Percentiles rank a stretch among this genome's conserved stretches.
phyloP scores from a whole-genome alignment of 2,329 filamentous ascomycete species.

The Didymella pinodella region DNA sequence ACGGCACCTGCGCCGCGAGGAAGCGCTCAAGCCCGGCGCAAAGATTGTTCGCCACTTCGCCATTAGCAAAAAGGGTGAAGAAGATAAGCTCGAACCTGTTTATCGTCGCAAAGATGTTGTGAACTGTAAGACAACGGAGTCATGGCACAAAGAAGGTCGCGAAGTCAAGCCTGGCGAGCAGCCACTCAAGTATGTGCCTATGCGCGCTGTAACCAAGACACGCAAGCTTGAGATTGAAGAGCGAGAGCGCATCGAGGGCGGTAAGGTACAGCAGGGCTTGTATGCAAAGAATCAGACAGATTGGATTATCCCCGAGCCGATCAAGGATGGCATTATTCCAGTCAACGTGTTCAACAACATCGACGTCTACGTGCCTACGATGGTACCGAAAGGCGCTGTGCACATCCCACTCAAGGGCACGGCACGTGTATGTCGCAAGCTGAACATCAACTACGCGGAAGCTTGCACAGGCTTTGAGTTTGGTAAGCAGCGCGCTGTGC shows the following conservation, averaged over 20 bases:
- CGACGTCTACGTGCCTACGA: conserved; percentile 90
- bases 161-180: conserved; percentile 73
- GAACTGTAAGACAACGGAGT: conserved; percentile 88
- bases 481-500: conserved; percentile 90
- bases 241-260: conserved; percentile 76
- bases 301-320: conserved; percentile 92
- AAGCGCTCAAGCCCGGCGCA: conserved; percentile 77
- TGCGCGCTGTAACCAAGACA: conserved; percentile 87
- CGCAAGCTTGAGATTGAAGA: conserved; percentile 90
- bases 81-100: conserved; percentile 78
- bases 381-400: conserved; percentile 85
- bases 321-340: conserved; percentile 83
- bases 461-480: conserved; percentile 98
- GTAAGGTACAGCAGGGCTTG: conserved; percentile 85
- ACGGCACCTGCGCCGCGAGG: conserved; percentile 88
- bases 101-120: conserved; percentile 82
- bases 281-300: conserved; percentile 88
- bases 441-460: conserved; percentile 89
- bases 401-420: conserved; percentile 83
- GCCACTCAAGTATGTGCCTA: conserved; percentile 86
- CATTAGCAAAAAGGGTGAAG: conserved; percentile 73
- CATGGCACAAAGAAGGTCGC: conserved; percentile 96
- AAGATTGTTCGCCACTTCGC: conserved; percentile 77
- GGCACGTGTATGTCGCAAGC: conserved; percentile 79
- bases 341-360: conserved; percentile 97